Evolutionary conservation across 2,329 filamentous ascomycete genomes (phyloP).

Genomic region (Rugonectria rugulosa): DNA sequence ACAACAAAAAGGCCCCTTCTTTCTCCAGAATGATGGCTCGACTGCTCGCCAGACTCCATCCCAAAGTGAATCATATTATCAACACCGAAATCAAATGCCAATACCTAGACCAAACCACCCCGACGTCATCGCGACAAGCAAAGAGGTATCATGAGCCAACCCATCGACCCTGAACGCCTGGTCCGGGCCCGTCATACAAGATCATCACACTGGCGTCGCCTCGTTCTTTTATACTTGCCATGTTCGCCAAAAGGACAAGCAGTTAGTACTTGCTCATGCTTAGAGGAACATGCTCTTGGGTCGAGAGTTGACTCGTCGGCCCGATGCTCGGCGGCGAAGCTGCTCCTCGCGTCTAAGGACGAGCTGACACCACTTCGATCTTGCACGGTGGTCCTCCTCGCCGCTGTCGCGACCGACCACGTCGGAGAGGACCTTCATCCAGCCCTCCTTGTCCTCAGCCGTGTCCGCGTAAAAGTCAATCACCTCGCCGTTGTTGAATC

Average conservation of each 20-base stretch:
- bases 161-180: conserved; percentile 37
- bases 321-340: conserved; percentile 62
- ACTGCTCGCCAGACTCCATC: conserved; percentile 36
- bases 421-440: conserved; percentile 89
- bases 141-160: conserved; percentile 34
- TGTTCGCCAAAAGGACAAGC: conserved; percentile 8
- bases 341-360: conserved; percentile 70
- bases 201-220: conserved; percentile 27
- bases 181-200: conserved; percentile 35
- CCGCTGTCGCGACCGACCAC: conserved; percentile 64
- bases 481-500: conserved; percentile 96
- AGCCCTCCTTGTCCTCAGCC: conserved; percentile 85
- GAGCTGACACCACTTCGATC: conserved; percentile 72
- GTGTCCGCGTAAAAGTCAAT: conserved; percentile 99
- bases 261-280: conserved; percentile 27
- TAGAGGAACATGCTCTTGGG: conserved; percentile 66
- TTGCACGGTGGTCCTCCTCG: conserved; percentile 56
- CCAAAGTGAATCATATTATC: conserved; percentile 35
- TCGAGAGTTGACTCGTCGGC: conserved; percentile 60
- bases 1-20: conserved; percentile 28
- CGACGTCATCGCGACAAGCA: conserved; percentile 29
- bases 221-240: conserved; percentile 27
- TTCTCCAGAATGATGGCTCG: conserved; percentile 31
- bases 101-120: conserved; percentile 27
- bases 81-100: conserved; percentile 31